Percentiles rank a stretch among this genome's conserved stretches.
phyloP scores from a whole-genome alignment of 768 basidiomycete genomes.

The Phanerochaete carnosa region DNA sequence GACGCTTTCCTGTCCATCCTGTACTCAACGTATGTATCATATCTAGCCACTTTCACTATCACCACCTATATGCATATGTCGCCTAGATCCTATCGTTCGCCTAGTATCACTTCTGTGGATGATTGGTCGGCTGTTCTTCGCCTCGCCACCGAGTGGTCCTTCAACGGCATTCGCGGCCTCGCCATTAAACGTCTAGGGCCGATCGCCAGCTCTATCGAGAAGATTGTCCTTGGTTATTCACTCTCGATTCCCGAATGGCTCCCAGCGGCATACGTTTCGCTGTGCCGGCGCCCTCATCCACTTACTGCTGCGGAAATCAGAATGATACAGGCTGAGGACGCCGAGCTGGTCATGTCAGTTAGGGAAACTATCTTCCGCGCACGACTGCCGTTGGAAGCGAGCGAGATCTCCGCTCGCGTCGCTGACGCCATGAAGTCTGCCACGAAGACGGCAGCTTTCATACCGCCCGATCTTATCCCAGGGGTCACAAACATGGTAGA shows the following conservation, averaged over 20 bases:
- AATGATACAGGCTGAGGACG: background rate
- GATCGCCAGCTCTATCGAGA: background rate
- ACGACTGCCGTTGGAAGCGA: too few relatives aligned
- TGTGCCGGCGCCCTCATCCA: background rate
- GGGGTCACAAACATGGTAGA: too few relatives aligned
- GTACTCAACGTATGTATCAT: background rate
- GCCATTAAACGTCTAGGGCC: background rate
- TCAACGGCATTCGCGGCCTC: background rate
- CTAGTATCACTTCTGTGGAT: background rate
- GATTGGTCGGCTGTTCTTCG: background rate
- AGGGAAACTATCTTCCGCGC: background rate
- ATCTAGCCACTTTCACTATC: background rate
- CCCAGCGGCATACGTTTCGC: background rate
- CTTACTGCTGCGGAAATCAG: background rate
- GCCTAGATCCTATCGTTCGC: background rate
- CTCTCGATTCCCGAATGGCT: background rate
- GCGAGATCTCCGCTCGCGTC: too few relatives aligned
- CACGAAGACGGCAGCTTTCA: too few relatives aligned
- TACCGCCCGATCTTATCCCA: too few relatives aligned
- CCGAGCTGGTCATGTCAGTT: background rate
- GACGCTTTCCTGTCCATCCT: background rate
- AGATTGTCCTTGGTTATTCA: background rate
- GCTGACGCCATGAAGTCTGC: too few relatives aligned
- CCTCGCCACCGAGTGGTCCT: background rate
- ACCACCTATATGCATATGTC: background rate